These are phyloP conservation scores for Spathaspora arborariae DNA, from an alignment of 805 yeast genomes.

Conservation along the genomic window DNA sequence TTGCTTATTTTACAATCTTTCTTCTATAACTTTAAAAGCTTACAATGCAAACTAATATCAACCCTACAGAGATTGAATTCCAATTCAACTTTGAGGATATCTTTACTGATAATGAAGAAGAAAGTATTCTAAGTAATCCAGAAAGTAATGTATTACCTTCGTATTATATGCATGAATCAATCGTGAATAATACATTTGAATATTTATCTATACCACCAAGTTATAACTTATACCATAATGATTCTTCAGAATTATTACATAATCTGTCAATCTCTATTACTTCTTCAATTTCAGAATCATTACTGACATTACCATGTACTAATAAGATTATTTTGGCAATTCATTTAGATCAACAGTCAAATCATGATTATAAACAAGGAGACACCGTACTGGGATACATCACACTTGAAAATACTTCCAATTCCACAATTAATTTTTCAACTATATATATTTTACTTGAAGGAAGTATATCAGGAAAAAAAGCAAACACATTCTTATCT, in stretches of 20 bases:
- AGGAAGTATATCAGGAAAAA: slow-evolving; percentile 3
- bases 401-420: not conserved
- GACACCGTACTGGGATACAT: slow-evolving; percentile 5
- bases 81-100: not conserved
- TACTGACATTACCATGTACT: not conserved
- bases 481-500: slow-evolving; percentile 5
- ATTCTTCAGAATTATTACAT: not conserved
- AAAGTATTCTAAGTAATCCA: not conserved
- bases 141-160: slow-evolving; percentile 7
- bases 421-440: not conserved
- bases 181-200: slow-evolving; percentile 1
- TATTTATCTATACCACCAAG: slow-evolving; percentile 4
- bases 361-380: slow-evolving; percentile 7
- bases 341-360: not conserved
- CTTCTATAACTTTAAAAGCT: too few relatives aligned
- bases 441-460: slow-evolving; percentile 8
- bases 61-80: too few relatives aligned
- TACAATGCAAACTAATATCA: too few relatives aligned
- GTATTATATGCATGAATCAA: slow-evolving; percentile 9
- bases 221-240: slow-evolving; percentile 1
- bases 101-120: not conserved
- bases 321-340: not conserved
- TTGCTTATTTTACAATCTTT: too few relatives aligned
- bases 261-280: not conserved
- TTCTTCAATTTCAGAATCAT: not conserved